Base-by-base conservation (phyloP, 768 basidiomycete genomes). In the Pleurotus ostreatus region DNA sequence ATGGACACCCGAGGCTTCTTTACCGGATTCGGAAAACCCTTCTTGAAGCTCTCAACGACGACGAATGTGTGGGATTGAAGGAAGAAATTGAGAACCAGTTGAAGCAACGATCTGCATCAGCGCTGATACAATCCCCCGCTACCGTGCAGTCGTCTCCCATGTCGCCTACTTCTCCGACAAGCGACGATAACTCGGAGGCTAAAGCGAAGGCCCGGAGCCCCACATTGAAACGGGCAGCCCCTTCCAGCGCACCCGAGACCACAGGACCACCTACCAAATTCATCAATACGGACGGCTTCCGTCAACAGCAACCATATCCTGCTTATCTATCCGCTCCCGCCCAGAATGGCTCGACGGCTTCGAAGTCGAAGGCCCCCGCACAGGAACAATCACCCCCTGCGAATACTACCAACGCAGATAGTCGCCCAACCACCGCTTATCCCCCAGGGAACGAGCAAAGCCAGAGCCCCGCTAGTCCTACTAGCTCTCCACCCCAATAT, bases 1-100 rank as follows among this genome's bases (percentile, higher is more conserved):
- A 78, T 46, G 75, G 73, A 1, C 83, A 84, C 59, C 85, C 88
- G 59, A 74, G 86, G 26, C 66, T 88, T 30, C 66, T 89, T 6
- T 88, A 86, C 68, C 78, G 82, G 58, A 69, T 80, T 8, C 74
- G 87, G 9, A 80, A 80, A 65, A 80, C 77, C 59, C 74, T 88
- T 4, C 69, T 87, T 0, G 77, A 84, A 4, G 82, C 81, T 3
- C 68, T 88, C 1, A 60, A 67, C 18, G 85, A 88, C 56, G 74
- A 74, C 2, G 81, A 87, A 45, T 88, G 87, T 57, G 63, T 72
- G 0, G 78, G 80, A 16, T 73, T 89, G 16, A 68, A 69, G 0
- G 80, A 83, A 13, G 86, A 89, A 63, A 65, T 88, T 3, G 68
- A 74, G 22, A 59, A 78, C 47, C 85, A 60, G 45, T 23, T 53